Evolutionary conservation across 192 early-diverging fungal species (phyloP).

Genomic region (Endogone sp.): DNA sequence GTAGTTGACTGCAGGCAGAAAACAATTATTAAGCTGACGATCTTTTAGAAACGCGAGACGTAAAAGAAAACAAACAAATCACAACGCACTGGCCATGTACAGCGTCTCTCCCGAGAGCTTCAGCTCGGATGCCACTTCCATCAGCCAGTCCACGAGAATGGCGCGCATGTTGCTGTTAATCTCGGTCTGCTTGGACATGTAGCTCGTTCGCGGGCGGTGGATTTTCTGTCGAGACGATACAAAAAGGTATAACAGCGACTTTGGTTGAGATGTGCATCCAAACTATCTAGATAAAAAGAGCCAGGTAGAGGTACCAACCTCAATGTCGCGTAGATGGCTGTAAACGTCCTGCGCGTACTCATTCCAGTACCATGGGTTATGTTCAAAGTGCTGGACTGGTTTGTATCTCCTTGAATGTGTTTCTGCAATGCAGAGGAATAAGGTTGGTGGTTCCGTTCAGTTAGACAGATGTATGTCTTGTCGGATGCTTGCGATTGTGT

Average conservation of each 20-base stretch:
- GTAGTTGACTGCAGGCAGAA: neutral
- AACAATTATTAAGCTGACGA: no score
- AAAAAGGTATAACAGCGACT: no score
- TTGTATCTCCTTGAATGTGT: neutral
- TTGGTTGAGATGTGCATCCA: no score
- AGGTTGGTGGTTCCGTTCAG: no score
- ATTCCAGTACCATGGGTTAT: neutral
- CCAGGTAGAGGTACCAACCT: neutral
- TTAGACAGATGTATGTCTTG: no score
- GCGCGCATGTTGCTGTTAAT: slow-evolving; percentile 45
- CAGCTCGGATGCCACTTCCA: slow-evolving; percentile 41
- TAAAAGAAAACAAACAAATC: no score
- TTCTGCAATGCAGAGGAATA: neutral
- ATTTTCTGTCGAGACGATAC: no score
- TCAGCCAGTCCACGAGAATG: slow-evolving; percentile 51
- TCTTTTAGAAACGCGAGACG: no score
- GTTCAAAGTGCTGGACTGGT: neutral
- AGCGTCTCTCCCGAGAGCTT: neutral
- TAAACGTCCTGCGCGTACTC: neutral
- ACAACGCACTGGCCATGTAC: neutral
- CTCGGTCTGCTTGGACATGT: slow-evolving; percentile 27
- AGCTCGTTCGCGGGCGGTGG: neutral
- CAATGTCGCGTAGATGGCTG: neutral
- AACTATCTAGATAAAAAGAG: neutral
- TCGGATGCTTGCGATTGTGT: no score